These are phyloP conservation scores for Oryza rufipogon DNA, from an alignment of 176 grass and related monocot species.

Conservation along the genomic window DNA sequence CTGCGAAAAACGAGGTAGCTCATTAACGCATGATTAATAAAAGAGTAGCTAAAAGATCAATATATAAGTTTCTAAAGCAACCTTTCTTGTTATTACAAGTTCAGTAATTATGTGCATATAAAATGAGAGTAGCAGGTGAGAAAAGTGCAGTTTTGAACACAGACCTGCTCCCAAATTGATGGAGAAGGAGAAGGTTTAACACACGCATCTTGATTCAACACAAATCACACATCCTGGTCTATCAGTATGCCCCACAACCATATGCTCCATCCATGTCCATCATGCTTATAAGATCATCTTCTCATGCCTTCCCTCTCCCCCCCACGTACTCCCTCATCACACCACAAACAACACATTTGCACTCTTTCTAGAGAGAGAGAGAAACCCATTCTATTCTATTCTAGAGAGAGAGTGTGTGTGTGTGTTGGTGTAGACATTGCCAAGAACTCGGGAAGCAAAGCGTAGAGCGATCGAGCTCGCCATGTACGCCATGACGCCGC, in stretches of 20 bases:
- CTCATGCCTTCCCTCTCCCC: conserved; percentile 46
- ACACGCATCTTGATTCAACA: not conserved
- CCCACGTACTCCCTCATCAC: conserved; percentile 55
- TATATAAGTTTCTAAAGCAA: too few relatives aligned
- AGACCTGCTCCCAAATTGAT: not conserved
- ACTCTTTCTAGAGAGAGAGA: conserved; percentile 8
- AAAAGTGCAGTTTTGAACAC: too few relatives aligned
- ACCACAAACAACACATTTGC: conserved; percentile 45
- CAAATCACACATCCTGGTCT: not conserved
- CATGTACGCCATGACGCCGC: conserved; percentile 61
- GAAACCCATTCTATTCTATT: not conserved
- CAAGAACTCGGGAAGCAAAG: not conserved
- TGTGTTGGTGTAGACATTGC: not conserved
- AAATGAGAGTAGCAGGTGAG: too few relatives aligned
- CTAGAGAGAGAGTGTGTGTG: conserved; percentile 13
- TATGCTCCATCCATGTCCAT: not conserved
- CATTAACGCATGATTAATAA: too few relatives aligned
- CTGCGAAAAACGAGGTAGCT: too few relatives aligned
- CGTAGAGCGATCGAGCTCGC: not conserved
- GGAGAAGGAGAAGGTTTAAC: not conserved
- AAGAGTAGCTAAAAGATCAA: too few relatives aligned
- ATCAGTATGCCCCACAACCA: too few relatives aligned
- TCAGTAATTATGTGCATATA: too few relatives aligned
- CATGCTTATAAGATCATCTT: not conserved
- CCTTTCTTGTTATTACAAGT: too few relatives aligned